Evolutionary conservation across 139 green algal genomes (phyloP), one percentile per base, ranked within the genome.

Genomic region (Coelastrella sp.): DNA sequence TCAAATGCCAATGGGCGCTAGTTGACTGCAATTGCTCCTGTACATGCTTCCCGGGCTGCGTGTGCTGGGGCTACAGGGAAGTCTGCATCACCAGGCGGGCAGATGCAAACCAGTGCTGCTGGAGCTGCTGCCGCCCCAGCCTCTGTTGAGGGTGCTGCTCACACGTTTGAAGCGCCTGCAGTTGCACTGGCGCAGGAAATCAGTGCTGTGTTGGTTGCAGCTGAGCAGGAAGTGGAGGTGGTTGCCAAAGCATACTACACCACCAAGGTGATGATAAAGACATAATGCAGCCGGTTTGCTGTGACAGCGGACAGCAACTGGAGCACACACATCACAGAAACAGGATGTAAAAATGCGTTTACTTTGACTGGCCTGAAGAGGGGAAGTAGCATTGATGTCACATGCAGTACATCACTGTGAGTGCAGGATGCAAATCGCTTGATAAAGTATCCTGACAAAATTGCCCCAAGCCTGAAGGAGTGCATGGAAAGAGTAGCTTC

Each of bases 191-290:
- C 91, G 3, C 65, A 35, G 25, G 84, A 91, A 24, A 90, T 93
- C n/a, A 82, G 90, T 72, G 65, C 60, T 15, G 89, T 94, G 10
- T 94, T 94, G 27, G 78, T 92, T 66, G 82, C 81, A 8, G 92
- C 91, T 78, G 94, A 94, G 86, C 81, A 90, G 72, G 93, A 93
- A 75, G 92, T 90, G 20, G 92, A 94, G 72, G 83, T 68, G 6
- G 87, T 91, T 22, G 93, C 87, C 17, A 92, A 92, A 78, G 83
- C 87, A 6, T 93, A 93, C 87, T 92, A 90, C n/a, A 57, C 87
- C 6, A 65, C 82, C 24, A 93, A 93, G 87, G 91, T 91, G 60
- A n/a, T 49, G 7, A 49, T 49, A 49, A 49, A 49, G 19, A 57
- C 20, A 17, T 6, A 1, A 49, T 49, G 35, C 35, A 49, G 35